Percentiles rank a stretch among this genome's conserved stretches.
These are phyloP conservation scores for Populus hybrid DNA, from an alignment of 441 rosid species.

Conservation along the genomic window DNA sequence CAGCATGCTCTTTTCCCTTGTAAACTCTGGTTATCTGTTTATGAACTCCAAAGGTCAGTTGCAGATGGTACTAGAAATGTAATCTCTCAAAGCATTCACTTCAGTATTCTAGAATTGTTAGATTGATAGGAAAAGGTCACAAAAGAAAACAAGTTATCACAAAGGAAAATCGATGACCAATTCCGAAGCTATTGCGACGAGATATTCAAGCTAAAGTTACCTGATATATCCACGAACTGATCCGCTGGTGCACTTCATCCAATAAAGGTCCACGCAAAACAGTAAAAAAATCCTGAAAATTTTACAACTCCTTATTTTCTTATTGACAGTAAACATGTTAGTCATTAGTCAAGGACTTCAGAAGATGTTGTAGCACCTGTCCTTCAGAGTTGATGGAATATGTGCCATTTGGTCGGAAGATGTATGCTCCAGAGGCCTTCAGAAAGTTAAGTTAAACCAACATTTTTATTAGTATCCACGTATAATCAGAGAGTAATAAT, in stretches of 20 bases:
- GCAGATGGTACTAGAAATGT: conserved; percentile 13
- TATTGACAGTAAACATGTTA: conserved; percentile 8
- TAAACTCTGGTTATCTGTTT: conserved; percentile 71
- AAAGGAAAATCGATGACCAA: conserved; percentile 7
- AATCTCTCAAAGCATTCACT: background rate
- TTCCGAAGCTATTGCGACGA: background rate
- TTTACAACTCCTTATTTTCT: conserved; percentile 14
- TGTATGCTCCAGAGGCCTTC: conserved; percentile 89
- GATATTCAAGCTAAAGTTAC: conserved; percentile 27
- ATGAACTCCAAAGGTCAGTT: conserved; percentile 12
- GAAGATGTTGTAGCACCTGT: conserved; percentile 37
- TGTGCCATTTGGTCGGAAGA: conserved; percentile 94
- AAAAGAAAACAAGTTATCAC: background rate
- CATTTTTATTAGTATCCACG: conserved; percentile 1
- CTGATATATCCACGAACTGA: conserved; percentile 93
- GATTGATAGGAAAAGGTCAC: background rate
- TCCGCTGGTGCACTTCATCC: conserved; percentile 83
- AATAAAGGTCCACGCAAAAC: conserved; percentile 69
- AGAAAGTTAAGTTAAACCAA: conserved; percentile 14
- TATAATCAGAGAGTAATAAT: conserved; percentile 13
- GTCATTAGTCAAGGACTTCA: conserved; percentile 30
- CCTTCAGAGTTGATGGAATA: conserved; percentile 50
- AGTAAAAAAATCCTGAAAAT: conserved; percentile 63
- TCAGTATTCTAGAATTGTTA: background rate
- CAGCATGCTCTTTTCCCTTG: conserved; percentile 90